Evolutionary conservation across 345 rosid species (phyloP).

Genomic region (Geranium brycei): DNA sequence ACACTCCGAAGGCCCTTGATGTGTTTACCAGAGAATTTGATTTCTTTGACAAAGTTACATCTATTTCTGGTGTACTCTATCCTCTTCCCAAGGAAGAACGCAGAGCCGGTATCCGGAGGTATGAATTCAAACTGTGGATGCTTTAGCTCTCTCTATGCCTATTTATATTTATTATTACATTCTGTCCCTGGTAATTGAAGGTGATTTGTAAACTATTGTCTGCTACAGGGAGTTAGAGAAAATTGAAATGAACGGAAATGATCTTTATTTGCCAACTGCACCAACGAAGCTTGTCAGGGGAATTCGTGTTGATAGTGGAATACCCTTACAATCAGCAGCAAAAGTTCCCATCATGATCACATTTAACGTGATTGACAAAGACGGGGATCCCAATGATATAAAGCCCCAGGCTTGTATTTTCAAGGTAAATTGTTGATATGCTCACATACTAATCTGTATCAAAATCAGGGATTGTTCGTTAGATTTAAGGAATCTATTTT

Average conservation of each 20-base stretch:
- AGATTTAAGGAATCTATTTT: neutral
- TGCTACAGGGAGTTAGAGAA: constrained; percentile 74
- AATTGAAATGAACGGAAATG: constrained; percentile 75
- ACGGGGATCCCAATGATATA: constrained; percentile 46
- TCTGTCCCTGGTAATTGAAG: constrained; percentile 8
- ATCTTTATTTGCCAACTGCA: constrained; percentile 93
- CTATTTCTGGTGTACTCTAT: constrained; percentile 70
- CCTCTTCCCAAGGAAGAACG: constrained; percentile 92
- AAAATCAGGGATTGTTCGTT: neutral
- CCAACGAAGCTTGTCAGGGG: constrained; percentile 84
- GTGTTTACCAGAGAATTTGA: constrained; percentile 77
- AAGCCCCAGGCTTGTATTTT: constrained; percentile 95
- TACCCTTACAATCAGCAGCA: constrained; percentile 96
- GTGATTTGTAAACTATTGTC: constrained; percentile 6
- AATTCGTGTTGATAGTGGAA: constrained; percentile 84
- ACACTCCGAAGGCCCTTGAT: constrained; percentile 63
- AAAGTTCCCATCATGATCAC: constrained; percentile 95
- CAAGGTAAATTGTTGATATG: constrained; percentile 41
- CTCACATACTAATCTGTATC: neutral
- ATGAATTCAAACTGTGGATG: constrained; percentile 11
- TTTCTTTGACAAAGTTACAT: constrained; percentile 91
- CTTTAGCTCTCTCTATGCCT: neutral
- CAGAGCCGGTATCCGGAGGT: constrained; percentile 90
- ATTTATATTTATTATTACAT: neutral
- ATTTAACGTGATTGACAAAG: constrained; percentile 81